Evolutionary conservation across 768 basidiomycete genomes (phyloP), one percentile per base, ranked within the genome.

Genomic region (Crucibulum laeve): DNA sequence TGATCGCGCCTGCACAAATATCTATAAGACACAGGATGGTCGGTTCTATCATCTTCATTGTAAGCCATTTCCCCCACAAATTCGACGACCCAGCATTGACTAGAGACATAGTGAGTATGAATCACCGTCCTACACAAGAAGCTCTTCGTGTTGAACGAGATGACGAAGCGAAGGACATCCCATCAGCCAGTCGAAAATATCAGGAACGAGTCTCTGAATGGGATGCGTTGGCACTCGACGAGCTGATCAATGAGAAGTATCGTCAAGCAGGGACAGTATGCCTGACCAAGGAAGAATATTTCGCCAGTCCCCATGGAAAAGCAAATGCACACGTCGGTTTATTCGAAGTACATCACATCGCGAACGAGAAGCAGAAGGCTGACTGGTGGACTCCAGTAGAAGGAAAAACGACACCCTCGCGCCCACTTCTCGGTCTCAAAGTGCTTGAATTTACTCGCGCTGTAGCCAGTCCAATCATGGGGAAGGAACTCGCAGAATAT

Each of bases 391-490:
- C 33, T 11, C 42, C 43, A 5, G 35, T 49, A 2, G 50, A 50
- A 21, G 45, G 43, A 37, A 30, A 45, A 17, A 49, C 50, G 1
- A 28, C 36, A 8, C 41, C 48, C 6, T 15, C 42, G 1, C 42
- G 55, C 19, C 60, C 60, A 6, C 47, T 60, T 1, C 51, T 51
- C 21, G 61, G 57, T 3, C 38, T 62, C 25, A 57, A 60, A 30
- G 49, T 60, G 15, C 39, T 61, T 22, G 59, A 63, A 33, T 33
- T 63, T 18, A 63, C 56, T 4, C 54, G 61, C n/a, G 49, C 61
- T 19, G 58, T 63, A 19, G 58, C 61, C 4, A 48, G 50, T 6
- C 59, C 61, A 1, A 48, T 55, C 10, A 32, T 58, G 1, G 48
- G 48, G 3, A 42, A 56, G 7, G 53, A 56, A 8, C 48, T 62